These are phyloP conservation scores for Maudiozyma bulderi DNA, from an alignment of 805 yeast species.

Conservation along the genomic window DNA sequence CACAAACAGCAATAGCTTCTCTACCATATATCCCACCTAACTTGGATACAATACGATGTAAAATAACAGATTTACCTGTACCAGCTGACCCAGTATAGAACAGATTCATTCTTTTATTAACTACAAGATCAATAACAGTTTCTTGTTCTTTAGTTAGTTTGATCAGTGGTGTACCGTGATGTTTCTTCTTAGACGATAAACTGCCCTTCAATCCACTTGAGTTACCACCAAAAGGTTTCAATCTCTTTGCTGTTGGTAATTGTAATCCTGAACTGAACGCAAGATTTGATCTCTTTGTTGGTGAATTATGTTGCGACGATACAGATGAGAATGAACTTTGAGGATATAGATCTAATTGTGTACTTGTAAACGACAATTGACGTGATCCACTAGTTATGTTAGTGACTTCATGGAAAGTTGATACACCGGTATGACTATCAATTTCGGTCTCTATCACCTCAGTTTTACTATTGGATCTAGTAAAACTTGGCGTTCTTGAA, in stretches of 20 bases:
- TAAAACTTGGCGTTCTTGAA: slow-evolving; percentile 7
- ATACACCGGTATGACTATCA: slow-evolving; percentile 1
- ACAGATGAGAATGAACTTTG: not conserved
- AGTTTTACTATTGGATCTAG: slow-evolving; percentile 7
- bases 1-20: slow-evolving; percentile 71
- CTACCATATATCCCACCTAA: slow-evolving; percentile 36
- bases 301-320: not conserved
- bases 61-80: slow-evolving; percentile 72
- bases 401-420: slow-evolving; percentile 5
- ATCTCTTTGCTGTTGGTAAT: slow-evolving; percentile 12
- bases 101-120: slow-evolving; percentile 42
- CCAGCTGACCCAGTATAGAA: slow-evolving; percentile 84
- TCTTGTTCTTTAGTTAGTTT: slow-evolving; percentile 40
- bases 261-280: slow-evolving; percentile 9
- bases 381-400: slow-evolving; percentile 7
- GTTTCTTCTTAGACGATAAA: not conserved
- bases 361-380: slow-evolving; percentile 14
- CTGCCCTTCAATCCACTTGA: too few species aligned
- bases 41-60: slow-evolving; percentile 51
- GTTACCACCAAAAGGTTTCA: slow-evolving; percentile 8
- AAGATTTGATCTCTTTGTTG: slow-evolving; percentile 10
- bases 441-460: slow-evolving; percentile 1
- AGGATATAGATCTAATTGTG: slow-evolving; percentile 1
- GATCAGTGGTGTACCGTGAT: slow-evolving; percentile 1
- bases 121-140: slow-evolving; percentile 42